Evolutionary conservation across 2,329 filamentous ascomycete species (phyloP), one percentile per base, ranked within the genome.

Genomic region (Cladosporium sp.): DNA sequence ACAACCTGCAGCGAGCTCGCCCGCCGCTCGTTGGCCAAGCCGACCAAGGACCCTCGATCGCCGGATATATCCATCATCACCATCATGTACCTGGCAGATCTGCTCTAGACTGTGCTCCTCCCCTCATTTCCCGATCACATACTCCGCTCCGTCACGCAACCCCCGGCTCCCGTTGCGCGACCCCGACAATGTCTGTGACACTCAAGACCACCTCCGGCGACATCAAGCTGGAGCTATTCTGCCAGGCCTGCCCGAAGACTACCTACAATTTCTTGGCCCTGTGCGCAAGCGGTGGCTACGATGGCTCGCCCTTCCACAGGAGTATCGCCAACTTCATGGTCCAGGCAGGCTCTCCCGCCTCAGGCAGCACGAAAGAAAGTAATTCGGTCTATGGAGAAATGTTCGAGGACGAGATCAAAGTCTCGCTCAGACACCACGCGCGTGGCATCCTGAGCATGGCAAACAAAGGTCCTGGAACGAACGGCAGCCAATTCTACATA

Each of bases 221-320:
- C 79, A 85, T 99, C 77, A 99, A 98, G 81, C 87, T 98, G 73
- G 95, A 98, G 79, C 84, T 99, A 71, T 98, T 97, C 81, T 98
- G 94, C 82, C 92, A 97, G 78, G 89, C 91, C 72, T 92, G 96
- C 35, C 95, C 95, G 68, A 93, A 94, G 78, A 97, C 95, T 0
- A 90, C 93, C 69, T 76, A 92, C 89, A 96, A 96, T 82, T 96
- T 96, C 80, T 88, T 96, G 71, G 91, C 91, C 62, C 88, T 95
- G 69, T 93, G 91, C 82, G 91, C 91, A 59, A 92, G 90, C 11
- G 84, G 83, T 73, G 92, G 91, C 82, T 95, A 93, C 81, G 82
- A 91, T 75, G 78, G 79, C 73, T 92, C 90, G 28, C 89, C 89
- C 68, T 90, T 95, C 78, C 91, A 95, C 82, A 89, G 91, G 62